Evolutionary conservation across 225 moss, liverwort and hornwort species (phyloP), one percentile per base, ranked within the genome.

Genomic region (Takakia lepidozioides): DNA sequence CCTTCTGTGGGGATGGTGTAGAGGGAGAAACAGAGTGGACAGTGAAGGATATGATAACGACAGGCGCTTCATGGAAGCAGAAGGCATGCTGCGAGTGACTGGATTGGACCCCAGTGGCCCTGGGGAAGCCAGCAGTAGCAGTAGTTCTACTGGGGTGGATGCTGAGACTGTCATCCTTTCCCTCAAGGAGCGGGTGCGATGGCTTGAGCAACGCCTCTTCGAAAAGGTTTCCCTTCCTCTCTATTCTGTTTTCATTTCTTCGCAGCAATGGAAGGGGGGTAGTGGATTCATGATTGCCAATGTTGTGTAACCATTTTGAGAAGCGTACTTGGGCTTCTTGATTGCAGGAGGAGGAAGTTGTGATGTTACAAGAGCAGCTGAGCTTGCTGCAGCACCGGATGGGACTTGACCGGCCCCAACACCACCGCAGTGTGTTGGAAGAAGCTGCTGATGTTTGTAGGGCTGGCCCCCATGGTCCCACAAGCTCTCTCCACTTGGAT

Each of bases 91-190:
- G 76, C 85, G 87, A 35, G 74, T 77, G 21, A 77, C 76, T 43
- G 75, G 86, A 35, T 17, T 78, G 55, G 91, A 98, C 65, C 64
- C 71, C 2, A 91, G 80, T 55, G 85, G 91, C 47, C 61, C 91
- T 27, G 87, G 87, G 44, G 98, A 98, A 81, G 85, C 98, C 22
- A 87, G 98, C 70, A 98, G 98, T 47, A 98, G 91, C 60, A 76
- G 85, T 54, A 87, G 91, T 43, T 78, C 85, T 35, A 82, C 74
- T 7, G 98, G 87, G 50, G 60, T 98, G 50, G 98, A 98, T 70
- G 71, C 75, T 14, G 98, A 98, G 64, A 91, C 98, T 27, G 87
- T 98, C 22, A 98, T 98, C 57, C 81, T 91, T 50, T 98, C 98
- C 43, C 82, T 98, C 6, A 92, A 66, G 63, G 98, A 91, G 29